Conservation (phyloP, 495 filamentous ascomycete species). For the Tuber aestivum region DNA sequence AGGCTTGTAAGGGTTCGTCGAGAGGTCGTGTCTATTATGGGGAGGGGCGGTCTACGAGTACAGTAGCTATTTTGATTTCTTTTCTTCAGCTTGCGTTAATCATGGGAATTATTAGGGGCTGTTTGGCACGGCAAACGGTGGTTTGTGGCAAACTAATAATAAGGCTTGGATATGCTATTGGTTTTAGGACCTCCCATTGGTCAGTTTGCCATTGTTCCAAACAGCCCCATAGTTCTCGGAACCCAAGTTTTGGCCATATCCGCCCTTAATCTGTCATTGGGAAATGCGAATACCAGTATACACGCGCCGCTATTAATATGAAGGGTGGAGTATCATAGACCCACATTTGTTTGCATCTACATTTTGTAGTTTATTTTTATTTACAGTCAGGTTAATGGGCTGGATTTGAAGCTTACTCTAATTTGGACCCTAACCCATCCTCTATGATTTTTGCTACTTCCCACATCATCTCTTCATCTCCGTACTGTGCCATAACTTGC, state of each 20-base stretch:
- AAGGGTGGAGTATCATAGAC: neutral
- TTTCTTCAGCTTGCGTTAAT: neutral
- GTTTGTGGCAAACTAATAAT: too few species aligned
- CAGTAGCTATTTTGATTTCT: neutral
- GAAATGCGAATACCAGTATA: neutral
- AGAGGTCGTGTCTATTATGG: neutral
- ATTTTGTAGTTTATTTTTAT: neutral
- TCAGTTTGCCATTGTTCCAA: too few species aligned
- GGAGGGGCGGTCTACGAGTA: neutral
- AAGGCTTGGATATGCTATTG: too few species aligned
- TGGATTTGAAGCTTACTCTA: neutral
- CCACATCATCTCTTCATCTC: slow-evolving; percentile 67
- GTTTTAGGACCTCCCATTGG: too few species aligned
- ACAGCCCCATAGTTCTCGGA: too few species aligned
- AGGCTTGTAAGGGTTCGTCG: neutral
- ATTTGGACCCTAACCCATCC: slow-evolving; percentile 5
- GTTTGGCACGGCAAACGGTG: too few species aligned
- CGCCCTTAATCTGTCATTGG: neutral
- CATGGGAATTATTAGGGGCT: too few species aligned
- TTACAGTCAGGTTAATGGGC: neutral
- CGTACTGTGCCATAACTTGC: slow-evolving; percentile 87
- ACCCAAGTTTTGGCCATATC: neutral
- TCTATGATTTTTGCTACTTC: slow-evolving; percentile 51
- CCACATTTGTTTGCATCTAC: neutral
- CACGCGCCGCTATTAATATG: neutral